These are phyloP conservation scores for Trichoderma arundinaceum DNA, from an alignment of 2,329 filamentous ascomycete species.

Conservation along the genomic window DNA sequence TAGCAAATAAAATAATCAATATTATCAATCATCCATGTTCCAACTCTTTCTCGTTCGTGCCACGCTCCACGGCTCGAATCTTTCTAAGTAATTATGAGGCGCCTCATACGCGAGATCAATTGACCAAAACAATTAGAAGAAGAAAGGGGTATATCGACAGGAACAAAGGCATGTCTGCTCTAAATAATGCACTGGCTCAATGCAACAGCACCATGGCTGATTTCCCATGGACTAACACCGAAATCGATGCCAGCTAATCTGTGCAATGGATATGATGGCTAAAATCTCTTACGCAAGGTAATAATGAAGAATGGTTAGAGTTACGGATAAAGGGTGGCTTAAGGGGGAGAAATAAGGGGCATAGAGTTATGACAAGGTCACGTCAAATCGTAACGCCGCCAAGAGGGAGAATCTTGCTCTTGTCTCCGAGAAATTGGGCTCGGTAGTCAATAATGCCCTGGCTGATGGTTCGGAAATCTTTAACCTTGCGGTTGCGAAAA, in stretches of 20 bases:
- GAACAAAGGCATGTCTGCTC: slow-evolving; percentile 19
- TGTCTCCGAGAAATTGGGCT: slow-evolving; percentile 67
- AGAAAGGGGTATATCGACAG: slow-evolving; percentile 18
- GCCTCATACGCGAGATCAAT: slow-evolving; percentile 6
- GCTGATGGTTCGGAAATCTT: slow-evolving; percentile 71
- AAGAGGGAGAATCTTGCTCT: slow-evolving; percentile 65
- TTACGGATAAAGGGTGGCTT: slow-evolving; percentile 14
- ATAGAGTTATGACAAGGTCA: slow-evolving; percentile 15
- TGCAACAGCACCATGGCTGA: slow-evolving; percentile 7
- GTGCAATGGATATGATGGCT: slow-evolving; percentile 26
- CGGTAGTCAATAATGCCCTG: slow-evolving; percentile 71
- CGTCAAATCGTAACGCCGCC: slow-evolving; percentile 52
- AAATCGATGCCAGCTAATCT: slow-evolving; percentile 6
- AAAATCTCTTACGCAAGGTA: slow-evolving; percentile 25
- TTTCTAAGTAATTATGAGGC: neutral
- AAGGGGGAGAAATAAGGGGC: neutral
- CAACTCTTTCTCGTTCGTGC: slow-evolving; percentile 26
- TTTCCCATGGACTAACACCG: slow-evolving; percentile 8
- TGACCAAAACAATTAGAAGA: slow-evolving; percentile 12
- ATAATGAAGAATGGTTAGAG: slow-evolving; percentile 13
- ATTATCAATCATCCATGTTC: slow-evolving; percentile 13
- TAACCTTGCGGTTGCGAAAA: slow-evolving; percentile 63
- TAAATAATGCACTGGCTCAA: slow-evolving; percentile 19
- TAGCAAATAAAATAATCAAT: neutral
- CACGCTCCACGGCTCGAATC: slow-evolving; percentile 17